phyloP scores from a whole-genome alignment of 1,284 basidiomycete genomes.

The Cryptococcus sp. region DNA sequence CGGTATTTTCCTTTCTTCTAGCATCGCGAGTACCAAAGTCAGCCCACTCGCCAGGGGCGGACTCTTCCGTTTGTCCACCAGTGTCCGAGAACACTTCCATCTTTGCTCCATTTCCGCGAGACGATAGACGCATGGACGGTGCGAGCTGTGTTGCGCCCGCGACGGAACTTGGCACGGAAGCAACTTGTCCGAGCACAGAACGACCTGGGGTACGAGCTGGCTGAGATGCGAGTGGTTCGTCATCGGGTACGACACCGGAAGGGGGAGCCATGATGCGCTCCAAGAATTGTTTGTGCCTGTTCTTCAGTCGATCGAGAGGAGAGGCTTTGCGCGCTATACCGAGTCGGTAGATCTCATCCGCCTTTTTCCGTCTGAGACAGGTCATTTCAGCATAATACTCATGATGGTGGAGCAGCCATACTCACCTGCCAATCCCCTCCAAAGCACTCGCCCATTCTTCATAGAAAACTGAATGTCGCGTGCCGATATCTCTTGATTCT shows the following conservation, averaged over 20 bases:
- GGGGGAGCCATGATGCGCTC: slow-evolving; percentile 61
- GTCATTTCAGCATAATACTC: background rate
- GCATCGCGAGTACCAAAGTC: slow-evolving; percentile 57
- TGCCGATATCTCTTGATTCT: slow-evolving; percentile 75
- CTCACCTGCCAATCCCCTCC: slow-evolving; percentile 72
- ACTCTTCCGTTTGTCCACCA: slow-evolving; percentile 23
- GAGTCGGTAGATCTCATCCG: slow-evolving; percentile 77
- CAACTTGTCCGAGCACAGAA: slow-evolving; percentile 37
- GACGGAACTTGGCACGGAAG: slow-evolving; percentile 20
- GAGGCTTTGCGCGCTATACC: slow-evolving; percentile 81
- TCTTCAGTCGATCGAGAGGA: slow-evolving; percentile 82
- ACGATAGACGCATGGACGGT: slow-evolving; percentile 22
- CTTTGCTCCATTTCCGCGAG: slow-evolving; percentile 48
- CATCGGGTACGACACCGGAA: slow-evolving; percentile 41
- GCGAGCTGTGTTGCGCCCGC: slow-evolving; percentile 35
- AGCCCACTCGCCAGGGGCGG: slow-evolving; percentile 51
- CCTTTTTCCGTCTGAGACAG: slow-evolving; percentile 64
- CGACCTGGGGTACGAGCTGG: slow-evolving; percentile 17
- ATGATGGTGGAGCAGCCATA: background rate
- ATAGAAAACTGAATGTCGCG: slow-evolving; percentile 73
- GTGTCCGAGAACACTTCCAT: slow-evolving; percentile 54
- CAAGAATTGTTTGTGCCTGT: slow-evolving; percentile 78
- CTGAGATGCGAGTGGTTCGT: slow-evolving; percentile 26
- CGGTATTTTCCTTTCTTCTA: slow-evolving; percentile 56
- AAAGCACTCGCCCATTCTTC: slow-evolving; percentile 79